phyloP scores from a whole-genome alignment of 176 grass and related monocot species.

The Musa beccarii region DNA sequence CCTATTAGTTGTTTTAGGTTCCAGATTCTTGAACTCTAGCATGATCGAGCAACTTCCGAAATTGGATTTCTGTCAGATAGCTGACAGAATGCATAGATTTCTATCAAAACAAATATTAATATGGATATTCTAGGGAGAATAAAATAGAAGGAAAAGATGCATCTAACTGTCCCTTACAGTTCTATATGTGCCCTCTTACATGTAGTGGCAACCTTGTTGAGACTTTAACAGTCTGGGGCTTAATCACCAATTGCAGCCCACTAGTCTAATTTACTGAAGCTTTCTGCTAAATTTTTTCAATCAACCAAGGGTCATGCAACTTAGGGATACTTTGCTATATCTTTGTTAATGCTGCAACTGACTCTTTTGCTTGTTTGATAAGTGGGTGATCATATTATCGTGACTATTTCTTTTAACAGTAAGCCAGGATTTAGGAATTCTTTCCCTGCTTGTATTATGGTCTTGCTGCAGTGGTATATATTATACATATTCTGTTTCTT shows the following conservation, averaged over 20 bases:
- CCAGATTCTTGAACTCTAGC: not conserved
- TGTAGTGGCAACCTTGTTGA: not conserved
- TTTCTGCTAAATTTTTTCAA: not conserved
- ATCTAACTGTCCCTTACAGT: too few species aligned
- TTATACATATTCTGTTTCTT: not conserved
- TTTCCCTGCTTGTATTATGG: not conserved
- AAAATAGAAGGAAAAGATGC: too few species aligned
- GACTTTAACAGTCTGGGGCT: not conserved
- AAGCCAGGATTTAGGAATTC: not conserved
- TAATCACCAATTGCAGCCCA: not conserved
- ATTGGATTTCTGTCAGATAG: too few species aligned
- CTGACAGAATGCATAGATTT: too few species aligned
- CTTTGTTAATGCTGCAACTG: not conserved
- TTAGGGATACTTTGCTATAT: not conserved
- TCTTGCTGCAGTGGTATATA: not conserved
- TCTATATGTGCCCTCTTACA: too few species aligned
- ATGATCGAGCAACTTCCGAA: not conserved
- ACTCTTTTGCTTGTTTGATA: not conserved
- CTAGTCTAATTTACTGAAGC: not conserved
- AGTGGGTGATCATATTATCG: not conserved
- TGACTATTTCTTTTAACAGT: not conserved
- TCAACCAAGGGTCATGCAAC: not conserved
- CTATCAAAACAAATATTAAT: too few species aligned
- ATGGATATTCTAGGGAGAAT: too few species aligned
- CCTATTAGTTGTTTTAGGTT: not conserved